Evolutionary conservation across 1,284 basidiomycete species (phyloP).

Genomic region (Irpex sp.): DNA sequence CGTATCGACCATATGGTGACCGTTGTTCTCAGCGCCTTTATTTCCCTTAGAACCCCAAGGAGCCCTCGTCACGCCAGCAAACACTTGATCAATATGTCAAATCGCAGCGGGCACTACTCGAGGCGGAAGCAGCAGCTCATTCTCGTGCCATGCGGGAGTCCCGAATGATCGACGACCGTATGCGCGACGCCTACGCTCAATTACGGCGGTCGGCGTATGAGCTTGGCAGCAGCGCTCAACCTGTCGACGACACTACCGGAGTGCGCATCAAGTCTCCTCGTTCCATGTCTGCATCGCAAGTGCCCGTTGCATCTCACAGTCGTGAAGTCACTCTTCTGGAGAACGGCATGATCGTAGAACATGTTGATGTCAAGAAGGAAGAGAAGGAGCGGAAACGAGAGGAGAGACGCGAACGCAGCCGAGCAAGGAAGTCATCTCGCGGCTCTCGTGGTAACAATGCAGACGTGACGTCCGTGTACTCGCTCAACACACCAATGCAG

Average conservation of each 20-base stretch:
- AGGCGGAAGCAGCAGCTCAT: constrained; percentile 73
- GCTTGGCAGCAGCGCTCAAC: constrained; percentile 39
- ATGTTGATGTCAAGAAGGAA: constrained; percentile 78
- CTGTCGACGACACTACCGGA: constrained; percentile 52
- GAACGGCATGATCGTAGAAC: constrained; percentile 84
- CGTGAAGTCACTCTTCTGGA: constrained; percentile 78
- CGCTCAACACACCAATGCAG: constrained; percentile 51
- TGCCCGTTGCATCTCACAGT: constrained; percentile 42
- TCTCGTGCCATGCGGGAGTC: constrained; percentile 75
- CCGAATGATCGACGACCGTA: constrained; percentile 64
- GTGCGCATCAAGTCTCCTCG: constrained; percentile 66
- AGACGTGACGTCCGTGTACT: constrained; percentile 71
- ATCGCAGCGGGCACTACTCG: constrained; percentile 64
- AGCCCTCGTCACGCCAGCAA: constrained; percentile 72
- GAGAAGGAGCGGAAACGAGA: constrained; percentile 69
- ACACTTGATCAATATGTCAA: constrained; percentile 70
- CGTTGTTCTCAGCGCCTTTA: constrained; percentile 6
- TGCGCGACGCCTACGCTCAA: constrained; percentile 76
- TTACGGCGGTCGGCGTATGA: constrained; percentile 76
- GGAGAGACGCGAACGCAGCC: constrained; percentile 50
- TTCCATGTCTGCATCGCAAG: constrained; percentile 35
- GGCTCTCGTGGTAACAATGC: constrained; percentile 41
- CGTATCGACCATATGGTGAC: constrained; percentile 8
- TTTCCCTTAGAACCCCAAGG: constrained; percentile 65
- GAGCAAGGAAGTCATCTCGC: constrained; percentile 69